Evolutionary conservation across 1,284 basidiomycete species (phyloP), one percentile per base, ranked within the genome.

Genomic region (Mycosarcoma maydis): DNA sequence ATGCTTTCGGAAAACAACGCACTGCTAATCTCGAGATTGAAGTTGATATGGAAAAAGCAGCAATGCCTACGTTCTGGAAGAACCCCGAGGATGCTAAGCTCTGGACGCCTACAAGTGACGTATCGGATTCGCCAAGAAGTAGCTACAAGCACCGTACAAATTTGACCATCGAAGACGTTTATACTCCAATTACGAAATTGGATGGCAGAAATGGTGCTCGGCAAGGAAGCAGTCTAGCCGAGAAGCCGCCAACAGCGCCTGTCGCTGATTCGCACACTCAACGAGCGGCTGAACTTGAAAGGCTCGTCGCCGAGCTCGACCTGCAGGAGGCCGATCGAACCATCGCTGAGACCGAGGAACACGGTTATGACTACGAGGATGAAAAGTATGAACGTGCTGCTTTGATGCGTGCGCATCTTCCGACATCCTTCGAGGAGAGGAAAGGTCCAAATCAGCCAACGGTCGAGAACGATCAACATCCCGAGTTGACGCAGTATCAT

Each of bases 1-100:
- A 68, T 17, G 76, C 75, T 3, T 45, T 75, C 7, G 75, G 73
- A 24, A 56, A 45, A 22, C 47, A 72, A 30, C 46, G 76, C 11
- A 48, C 38, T 6, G 55, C 55, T 6, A 50, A 47, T 22, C 39
- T 59, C 17, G 69, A 76, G 19, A 51, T 53, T 11, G 60, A 74
- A 32, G 54, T 64, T 23, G 62, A 72, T 30, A 27, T 64, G 34
- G 66, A 69, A 47, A 64, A 67, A 48, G 69, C 57, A 10, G 38
- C 27, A 13, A 30, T 69, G 39, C 66, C 66, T 16, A 60, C 51
- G 17, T 74, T 72, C 27, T 74, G 68, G 68, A 72, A 61, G 45
- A 45, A 67, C 24, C 52, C 49, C 3, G 44, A 61, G 19, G 49
- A 56, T 22, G 44, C 53, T 0, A 50, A 58, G 41, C 44, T 39